A percentile compares a stretch with the other conserved stretches of the same genome.
Conservation (phyloP, 495 filamentous ascomycete genomes). For the Apiosordaria backusii region DNA sequence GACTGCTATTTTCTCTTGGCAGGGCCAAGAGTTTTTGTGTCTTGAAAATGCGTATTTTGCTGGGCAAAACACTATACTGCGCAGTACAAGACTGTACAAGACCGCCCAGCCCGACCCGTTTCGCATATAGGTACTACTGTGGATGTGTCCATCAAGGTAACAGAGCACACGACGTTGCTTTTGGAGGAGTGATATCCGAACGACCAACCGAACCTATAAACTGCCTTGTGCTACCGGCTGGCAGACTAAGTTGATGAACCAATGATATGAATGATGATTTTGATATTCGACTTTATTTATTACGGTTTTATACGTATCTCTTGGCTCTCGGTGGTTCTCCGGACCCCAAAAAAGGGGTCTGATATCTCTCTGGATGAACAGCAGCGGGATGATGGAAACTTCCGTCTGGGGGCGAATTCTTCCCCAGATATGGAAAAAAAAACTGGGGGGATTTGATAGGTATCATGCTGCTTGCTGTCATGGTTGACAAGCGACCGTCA, state of each 20-base stretch:
- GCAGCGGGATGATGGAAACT: not conserved
- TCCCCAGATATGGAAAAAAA: not conserved
- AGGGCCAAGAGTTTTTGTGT: not conserved
- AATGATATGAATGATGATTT: not conserved
- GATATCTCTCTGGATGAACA: not conserved
- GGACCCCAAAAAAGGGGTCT: constrained; percentile 9
- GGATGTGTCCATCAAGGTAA: not conserved
- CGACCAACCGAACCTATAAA: not conserved
- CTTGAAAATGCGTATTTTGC: not conserved
- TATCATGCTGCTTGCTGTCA: not conserved
- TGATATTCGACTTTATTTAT: not conserved
- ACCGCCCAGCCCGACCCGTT: not conserved
- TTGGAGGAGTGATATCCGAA: not conserved
- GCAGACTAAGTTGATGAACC: not conserved
- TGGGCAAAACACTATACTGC: not conserved
- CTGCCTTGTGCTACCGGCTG: not conserved
- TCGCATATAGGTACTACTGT: not conserved
- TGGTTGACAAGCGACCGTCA: not conserved
- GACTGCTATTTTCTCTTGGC: not conserved
- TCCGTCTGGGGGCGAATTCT: not conserved
- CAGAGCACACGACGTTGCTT: not conserved
- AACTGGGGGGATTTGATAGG: not conserved
- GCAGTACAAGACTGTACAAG: not conserved
- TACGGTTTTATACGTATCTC: not conserved
- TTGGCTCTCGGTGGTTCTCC: constrained; percentile 11